Base-by-base conservation (phyloP, 768 basidiomycete species). In the Phaffia australis region DNA sequence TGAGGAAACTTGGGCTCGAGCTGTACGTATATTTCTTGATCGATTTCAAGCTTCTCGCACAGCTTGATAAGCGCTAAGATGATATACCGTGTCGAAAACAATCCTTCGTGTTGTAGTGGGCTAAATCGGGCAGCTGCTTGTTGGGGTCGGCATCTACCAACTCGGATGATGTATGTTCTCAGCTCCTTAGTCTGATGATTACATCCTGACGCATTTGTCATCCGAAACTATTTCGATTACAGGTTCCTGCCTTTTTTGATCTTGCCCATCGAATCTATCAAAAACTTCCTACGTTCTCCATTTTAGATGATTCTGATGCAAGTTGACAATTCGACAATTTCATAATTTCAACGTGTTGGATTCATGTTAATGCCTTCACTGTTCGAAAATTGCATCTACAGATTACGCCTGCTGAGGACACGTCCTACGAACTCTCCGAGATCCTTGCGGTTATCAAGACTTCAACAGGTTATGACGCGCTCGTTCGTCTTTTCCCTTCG, bases 231-330 rank as follows among this genome's bases (percentile, higher is more conserved):
- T 18, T 52, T n/a, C 51, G 27, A 52, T 5, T 5, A n/a, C 4
- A 60, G 59, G 59, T 49, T 48, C 42, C 30, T 18, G 18, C 59
- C 14, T 60, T 48, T 46, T 46, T 60, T 46, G 25, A 27, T 25
- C 46, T 60, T 23, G 59, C 59, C 42, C 59, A 60, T 29, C 19
- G 30, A 49, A 48, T 60, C 1, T 23, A 49, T 46, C 59, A 49
- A 29, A 1, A 18, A 4, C 30, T 60, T 25, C 14, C 25, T 27
- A 60, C 59, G 14, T 49, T 60, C 2, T 25, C 46, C n/a, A 27
- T 60, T 11, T 46, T 60, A 15, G 59, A 60, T 9, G 59, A 46
- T n/a, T 46, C 59, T 49, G 59, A 60, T 27, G 59, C 48, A 46
- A n/a, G 59, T 27, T 5, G 35, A 42, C 35, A 11, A 4, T 4